Percentiles rank a stretch among this genome's conserved stretches.
Conservation (phyloP, 345 rosid species). For the Aethionema arabicum region DNA sequence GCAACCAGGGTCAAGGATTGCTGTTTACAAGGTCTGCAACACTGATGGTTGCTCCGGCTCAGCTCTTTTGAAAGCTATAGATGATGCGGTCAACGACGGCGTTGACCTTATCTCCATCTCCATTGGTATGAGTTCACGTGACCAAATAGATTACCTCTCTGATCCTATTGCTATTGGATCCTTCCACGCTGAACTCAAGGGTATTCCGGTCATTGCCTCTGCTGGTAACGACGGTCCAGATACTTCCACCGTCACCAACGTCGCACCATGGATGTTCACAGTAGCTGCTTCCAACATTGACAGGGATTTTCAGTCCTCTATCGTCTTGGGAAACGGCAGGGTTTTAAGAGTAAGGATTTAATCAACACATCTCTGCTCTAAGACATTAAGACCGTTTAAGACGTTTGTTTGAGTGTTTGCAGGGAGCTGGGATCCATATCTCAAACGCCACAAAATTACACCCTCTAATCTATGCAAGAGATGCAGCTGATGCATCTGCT, state of each 20-base stretch:
- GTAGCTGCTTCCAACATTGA: conserved; percentile 51
- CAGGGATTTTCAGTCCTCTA: conserved; percentile 39
- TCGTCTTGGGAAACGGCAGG: conserved; percentile 31
- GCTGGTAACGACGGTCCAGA: conserved; percentile 39
- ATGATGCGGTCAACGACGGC: conserved; percentile 48
- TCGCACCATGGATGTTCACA: conserved; percentile 48
- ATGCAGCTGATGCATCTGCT: conserved; percentile 50
- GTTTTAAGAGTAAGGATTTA: conserved; percentile 30
- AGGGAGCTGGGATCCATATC: conserved; percentile 75
- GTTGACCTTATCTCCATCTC: conserved; percentile 52
- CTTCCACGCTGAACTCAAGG: conserved; percentile 45
- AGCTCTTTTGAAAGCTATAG: conserved; percentile 45
- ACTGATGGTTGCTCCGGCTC: conserved; percentile 24
- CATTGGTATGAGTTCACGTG: conserved; percentile 31
- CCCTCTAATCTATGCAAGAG: conserved; percentile 60
- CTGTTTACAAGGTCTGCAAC: conserved; percentile 51
- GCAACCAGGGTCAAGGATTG: conserved; percentile 42
- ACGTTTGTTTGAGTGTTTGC: neutral
- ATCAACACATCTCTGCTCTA: too few relatives aligned
- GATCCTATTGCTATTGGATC: conserved; percentile 41
- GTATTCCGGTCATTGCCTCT: conserved; percentile 33
- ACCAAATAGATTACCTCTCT: conserved; percentile 31
- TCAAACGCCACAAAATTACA: conserved; percentile 51
- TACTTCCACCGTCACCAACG: conserved; percentile 37
- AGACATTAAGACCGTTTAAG: too few relatives aligned